phyloP scores from a whole-genome alignment of 208 protist genomes.

The Novymonas esmeraldas region DNA sequence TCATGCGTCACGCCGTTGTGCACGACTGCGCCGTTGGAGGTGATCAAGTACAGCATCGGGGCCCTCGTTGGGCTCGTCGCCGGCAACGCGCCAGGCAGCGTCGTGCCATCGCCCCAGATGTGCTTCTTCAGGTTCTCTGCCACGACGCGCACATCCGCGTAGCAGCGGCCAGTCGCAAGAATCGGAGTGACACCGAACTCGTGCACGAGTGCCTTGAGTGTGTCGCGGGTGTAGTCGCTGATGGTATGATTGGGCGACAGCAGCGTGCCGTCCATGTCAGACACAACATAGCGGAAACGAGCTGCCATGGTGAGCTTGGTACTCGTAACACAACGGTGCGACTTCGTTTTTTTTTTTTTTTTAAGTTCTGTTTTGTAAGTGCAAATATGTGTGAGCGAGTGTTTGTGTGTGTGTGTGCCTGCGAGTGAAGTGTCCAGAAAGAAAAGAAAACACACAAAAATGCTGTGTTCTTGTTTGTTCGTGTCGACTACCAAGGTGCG shows the following conservation, averaged over 20 bases:
- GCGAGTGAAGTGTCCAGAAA: no score
- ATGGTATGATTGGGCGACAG: constrained; percentile 44
- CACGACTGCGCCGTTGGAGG: constrained; percentile 59
- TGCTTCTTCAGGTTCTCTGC: constrained; percentile 42
- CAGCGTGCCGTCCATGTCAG: constrained; percentile 71
- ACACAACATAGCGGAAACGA: constrained; percentile 42
- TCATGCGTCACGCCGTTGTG: constrained; percentile 50
- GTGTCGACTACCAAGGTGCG: no score
- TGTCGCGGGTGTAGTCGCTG: constrained; percentile 46
- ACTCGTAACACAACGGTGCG: neutral
- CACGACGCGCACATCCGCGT: constrained; percentile 41
- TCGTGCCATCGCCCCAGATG: constrained; percentile 25
- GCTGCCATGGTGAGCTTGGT: constrained; percentile 4
- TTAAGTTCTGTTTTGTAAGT: no score
- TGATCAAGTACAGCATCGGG: constrained; percentile 47
- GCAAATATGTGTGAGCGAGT: no score
- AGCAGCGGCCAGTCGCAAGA: constrained; percentile 57
- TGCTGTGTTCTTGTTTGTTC: no score
- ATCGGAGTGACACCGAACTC: constrained; percentile 39
- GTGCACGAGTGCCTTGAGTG: constrained; percentile 43
- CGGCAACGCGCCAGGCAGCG: neutral
- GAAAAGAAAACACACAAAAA: no score
- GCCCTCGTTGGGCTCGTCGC: neutral
- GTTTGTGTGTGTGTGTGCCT: no score
- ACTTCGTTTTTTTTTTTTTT: neutral